Conservation (phyloP, 192 early-diverging fungal genomes). For the Irineochytrium annulatum region DNA sequence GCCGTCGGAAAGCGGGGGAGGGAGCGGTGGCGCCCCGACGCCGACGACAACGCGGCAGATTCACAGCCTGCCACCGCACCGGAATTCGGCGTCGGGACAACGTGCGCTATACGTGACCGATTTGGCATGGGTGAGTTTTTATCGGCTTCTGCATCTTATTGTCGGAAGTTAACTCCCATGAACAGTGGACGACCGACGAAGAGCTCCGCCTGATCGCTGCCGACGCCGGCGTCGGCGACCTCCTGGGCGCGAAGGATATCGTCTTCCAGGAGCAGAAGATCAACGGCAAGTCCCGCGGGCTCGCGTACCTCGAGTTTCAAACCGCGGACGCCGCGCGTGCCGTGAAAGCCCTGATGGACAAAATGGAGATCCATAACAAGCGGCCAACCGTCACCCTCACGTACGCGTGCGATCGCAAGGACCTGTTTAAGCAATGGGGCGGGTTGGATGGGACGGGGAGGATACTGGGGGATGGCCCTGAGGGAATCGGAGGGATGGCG, state of each 20-base stretch:
- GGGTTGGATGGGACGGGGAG: no score
- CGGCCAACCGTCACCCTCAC: no score
- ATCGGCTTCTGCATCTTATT: neutral
- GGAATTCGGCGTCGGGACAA: neutral
- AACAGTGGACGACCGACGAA: conserved; percentile 56
- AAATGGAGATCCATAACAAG: no score
- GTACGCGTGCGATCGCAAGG: no score
- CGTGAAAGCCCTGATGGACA: conserved; percentile 41
- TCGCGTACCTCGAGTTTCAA: conserved; percentile 54
- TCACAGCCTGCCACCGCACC: neutral
- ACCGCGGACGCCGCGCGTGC: conserved; percentile 31
- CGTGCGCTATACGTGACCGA: conserved; percentile 40
- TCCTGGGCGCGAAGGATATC: conserved; percentile 39
- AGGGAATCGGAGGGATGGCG: no score
- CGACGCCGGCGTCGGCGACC: conserved; percentile 45
- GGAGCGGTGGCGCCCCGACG: neutral
- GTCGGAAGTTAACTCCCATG: neutral
- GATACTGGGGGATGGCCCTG: no score
- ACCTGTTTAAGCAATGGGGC: no score
- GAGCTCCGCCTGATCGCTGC: conserved; percentile 40
- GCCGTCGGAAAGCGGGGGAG: neutral
- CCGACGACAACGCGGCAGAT: neutral
- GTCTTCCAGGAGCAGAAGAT: conserved; percentile 62
- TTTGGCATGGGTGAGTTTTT: conserved; percentile 35
- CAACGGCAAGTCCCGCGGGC: conserved; percentile 63